A percentile compares a stretch with the other conserved stretches of the same genome.
Conservation (phyloP, 768 basidiomycete species). For the Mycena olivaceomarginata region DNA sequence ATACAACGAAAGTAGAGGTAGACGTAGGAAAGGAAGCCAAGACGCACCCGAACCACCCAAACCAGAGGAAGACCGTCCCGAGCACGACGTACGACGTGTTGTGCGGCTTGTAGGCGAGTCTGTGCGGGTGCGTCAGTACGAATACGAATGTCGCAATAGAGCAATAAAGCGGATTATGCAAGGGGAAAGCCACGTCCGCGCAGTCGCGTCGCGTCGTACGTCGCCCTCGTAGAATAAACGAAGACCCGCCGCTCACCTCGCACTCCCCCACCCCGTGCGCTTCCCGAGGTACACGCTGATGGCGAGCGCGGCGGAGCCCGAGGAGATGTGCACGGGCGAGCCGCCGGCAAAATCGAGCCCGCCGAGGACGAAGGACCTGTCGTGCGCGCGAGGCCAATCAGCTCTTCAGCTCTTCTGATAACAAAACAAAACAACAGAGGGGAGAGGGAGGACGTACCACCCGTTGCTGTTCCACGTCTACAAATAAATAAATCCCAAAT, state of each 20-base stretch:
- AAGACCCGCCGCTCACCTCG: conserved; percentile 46
- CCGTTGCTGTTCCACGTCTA: conserved; percentile 91
- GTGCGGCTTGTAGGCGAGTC: conserved; percentile 68
- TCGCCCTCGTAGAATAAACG: too few species aligned
- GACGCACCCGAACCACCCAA: conserved; percentile 57
- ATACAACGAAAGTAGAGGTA: too few species aligned
- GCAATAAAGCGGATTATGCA: too few species aligned
- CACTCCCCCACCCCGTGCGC: conserved; percentile 79
- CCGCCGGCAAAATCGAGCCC: conserved; percentile 82
- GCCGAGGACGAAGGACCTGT: conserved; percentile 70
- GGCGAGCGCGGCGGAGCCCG: conserved; percentile 79
- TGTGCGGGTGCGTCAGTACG: conserved; percentile 35
- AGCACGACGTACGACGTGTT: conserved; percentile 80
- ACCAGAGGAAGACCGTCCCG: conserved; percentile 81
- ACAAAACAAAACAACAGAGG: neutral
- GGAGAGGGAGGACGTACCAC: conserved; percentile 51
- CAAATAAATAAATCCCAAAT: too few species aligned
- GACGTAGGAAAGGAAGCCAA: neutral
- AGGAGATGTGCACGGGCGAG: conserved; percentile 82
- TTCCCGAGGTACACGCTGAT: conserved; percentile 79
- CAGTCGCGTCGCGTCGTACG: too few species aligned
- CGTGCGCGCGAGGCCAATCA: neutral
- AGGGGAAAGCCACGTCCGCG: too few species aligned
- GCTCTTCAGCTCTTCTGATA: too few species aligned
- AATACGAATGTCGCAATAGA: too few species aligned